Conservation (phyloP, 1,284 basidiomycete species). For the Cutaneotrichosporon sp. region DNA sequence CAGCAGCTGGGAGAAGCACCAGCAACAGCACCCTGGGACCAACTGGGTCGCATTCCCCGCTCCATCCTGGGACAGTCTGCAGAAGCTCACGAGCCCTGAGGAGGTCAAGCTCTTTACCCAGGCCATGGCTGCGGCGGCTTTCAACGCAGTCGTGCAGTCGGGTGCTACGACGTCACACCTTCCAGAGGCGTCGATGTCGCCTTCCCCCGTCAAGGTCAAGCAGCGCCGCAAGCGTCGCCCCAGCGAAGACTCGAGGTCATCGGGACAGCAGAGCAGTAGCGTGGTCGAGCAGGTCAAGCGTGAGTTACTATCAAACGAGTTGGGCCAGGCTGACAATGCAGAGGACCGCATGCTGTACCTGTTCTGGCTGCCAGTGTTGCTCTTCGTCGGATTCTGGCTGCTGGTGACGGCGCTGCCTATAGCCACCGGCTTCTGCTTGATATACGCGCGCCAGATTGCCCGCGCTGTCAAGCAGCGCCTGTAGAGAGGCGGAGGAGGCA, state of each 20-base stretch:
- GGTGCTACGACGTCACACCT: constrained; percentile 34
- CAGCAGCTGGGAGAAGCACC: constrained; percentile 16
- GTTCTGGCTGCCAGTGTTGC: constrained; percentile 90
- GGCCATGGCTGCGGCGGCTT: constrained; percentile 48
- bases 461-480: constrained; percentile 45
- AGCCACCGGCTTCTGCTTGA: constrained; percentile 45
- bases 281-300: constrained; percentile 54
- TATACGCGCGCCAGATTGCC: constrained; percentile 47
- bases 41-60: constrained; percentile 47
- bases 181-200: constrained; percentile 9
- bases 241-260: constrained; percentile 22
- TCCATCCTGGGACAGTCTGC: constrained; percentile 47
- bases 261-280: constrained; percentile 15
- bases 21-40: constrained; percentile 17
- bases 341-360: constrained; percentile 89
- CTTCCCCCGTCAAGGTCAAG: constrained; percentile 17
- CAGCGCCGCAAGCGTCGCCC: constrained; percentile 16
- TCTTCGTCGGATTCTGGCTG: constrained; percentile 52
- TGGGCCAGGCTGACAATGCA: constrained; percentile 42
- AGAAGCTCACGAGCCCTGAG: constrained; percentile 47
- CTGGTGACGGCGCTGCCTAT: constrained; percentile 48
- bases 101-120: constrained; percentile 50
- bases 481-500: background rate
- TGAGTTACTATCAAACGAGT: constrained; percentile 52
- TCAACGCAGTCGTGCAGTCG: constrained; percentile 48